Conservation (phyloP, 2,329 filamentous ascomycete species). For the Dendryphion nanum region DNA sequence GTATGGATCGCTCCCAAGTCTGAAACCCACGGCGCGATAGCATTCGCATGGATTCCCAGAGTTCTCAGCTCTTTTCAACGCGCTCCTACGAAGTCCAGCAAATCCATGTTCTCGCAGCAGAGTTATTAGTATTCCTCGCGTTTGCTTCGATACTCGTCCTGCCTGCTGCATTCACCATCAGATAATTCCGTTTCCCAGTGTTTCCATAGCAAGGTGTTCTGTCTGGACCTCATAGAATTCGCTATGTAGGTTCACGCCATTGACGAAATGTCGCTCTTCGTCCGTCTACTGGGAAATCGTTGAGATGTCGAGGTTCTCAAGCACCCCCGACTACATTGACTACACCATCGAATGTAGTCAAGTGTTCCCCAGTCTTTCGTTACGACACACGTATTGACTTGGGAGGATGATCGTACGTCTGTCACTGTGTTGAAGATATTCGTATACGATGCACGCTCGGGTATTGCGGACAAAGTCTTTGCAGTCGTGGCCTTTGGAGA, state of each 20-base stretch:
- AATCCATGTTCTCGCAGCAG: constrained; percentile 34
- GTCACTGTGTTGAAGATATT: neutral
- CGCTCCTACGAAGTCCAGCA: constrained; percentile 29
- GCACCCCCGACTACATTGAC: constrained; percentile 31
- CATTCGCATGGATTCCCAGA: constrained; percentile 9
- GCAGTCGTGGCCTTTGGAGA: constrained; percentile 45
- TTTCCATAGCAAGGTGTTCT: constrained; percentile 1
- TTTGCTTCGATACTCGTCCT: constrained; percentile 50
- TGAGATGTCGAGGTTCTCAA: neutral
- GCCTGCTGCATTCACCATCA: constrained; percentile 45
- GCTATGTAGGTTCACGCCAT: constrained; percentile 38
- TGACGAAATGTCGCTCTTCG: constrained; percentile 1
- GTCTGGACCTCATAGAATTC: constrained; percentile 41
- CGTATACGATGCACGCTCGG: neutral
- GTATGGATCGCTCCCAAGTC: neutral
- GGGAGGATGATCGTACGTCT: constrained; percentile 11
- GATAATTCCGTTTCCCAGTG: constrained; percentile 14
- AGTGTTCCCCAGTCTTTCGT: constrained; percentile 24
- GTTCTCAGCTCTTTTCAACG: constrained; percentile 33
- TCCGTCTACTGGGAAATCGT: neutral
- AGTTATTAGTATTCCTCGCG: constrained; percentile 30
- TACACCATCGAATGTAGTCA: constrained; percentile 34
- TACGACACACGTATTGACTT: constrained; percentile 41
- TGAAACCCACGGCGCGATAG: neutral
- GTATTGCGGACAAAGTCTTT: constrained; percentile 32